Percentiles rank a stretch among this genome's conserved stretches.
Conservation (phyloP, 331 rosid genomes). For the Acacia pycnantha region DNA sequence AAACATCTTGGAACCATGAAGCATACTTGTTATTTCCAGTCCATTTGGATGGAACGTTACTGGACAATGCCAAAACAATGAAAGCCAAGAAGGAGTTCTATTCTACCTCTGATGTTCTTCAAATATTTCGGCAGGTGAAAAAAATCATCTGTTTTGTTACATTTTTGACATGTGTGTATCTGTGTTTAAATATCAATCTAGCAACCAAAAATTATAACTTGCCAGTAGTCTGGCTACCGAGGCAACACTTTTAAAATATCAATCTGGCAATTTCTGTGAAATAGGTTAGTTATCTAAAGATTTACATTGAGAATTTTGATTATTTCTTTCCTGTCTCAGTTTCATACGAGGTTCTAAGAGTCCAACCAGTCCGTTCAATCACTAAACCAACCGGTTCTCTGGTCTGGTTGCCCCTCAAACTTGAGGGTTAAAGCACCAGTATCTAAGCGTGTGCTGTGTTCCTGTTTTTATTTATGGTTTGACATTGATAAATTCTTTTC, state of each 20-base stretch:
- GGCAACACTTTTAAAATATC: neutral
- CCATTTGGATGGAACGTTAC: slow-evolving; percentile 96
- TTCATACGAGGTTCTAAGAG: neutral
- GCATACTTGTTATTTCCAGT: slow-evolving; percentile 97
- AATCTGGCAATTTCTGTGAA: slow-evolving; percentile 22
- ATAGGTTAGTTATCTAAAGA: slow-evolving; percentile 2
- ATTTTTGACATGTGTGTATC: neutral
- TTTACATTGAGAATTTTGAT: slow-evolving; percentile 8
- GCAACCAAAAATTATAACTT: neutral
- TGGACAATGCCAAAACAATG: slow-evolving; percentile 88
- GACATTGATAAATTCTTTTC: neutral
- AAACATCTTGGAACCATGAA: slow-evolving; percentile 90
- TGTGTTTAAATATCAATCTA: neutral
- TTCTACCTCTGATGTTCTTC: slow-evolving; percentile 88
- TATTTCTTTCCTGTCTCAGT: slow-evolving; percentile 11
- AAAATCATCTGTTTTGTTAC: slow-evolving; percentile 7
- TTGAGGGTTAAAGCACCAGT: neutral
- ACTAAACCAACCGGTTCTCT: neutral
- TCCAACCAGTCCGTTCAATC: neutral
- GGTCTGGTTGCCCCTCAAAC: neutral
- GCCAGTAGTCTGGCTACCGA: neutral
- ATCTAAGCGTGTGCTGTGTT: no score
- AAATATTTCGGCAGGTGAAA: slow-evolving; percentile 86
- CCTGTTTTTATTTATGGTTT: neutral
- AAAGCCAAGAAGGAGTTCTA: slow-evolving; percentile 75